These are phyloP conservation scores for Lipomyces chichibuensis DNA, from an alignment of 805 yeast species.

Conservation along the genomic window DNA sequence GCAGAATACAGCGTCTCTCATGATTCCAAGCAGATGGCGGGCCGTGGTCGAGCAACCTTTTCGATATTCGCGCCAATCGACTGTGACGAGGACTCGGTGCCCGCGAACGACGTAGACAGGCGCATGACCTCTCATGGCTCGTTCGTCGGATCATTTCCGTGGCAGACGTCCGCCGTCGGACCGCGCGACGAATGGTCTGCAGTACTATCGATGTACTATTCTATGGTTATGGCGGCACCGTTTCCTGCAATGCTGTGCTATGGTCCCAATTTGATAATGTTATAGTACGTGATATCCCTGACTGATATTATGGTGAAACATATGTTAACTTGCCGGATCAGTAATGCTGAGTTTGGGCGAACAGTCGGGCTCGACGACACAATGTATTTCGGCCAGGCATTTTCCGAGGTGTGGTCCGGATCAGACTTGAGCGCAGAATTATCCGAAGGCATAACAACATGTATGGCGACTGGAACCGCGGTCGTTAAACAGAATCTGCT, in stretches of 20 bases:
- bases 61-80: slow-evolving; percentile 18
- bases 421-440: slow-evolving; percentile 23
- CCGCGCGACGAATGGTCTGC: slow-evolving; percentile 23
- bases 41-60: slow-evolving; percentile 18
- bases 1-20: neutral
- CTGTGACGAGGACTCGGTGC: slow-evolving; percentile 8
- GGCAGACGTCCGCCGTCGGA: slow-evolving; percentile 21
- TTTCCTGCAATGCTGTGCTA: slow-evolving; percentile 30
- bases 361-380: slow-evolving; percentile 21
- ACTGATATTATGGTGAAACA: neutral
- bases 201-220: slow-evolving; percentile 12
- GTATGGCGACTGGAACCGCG: slow-evolving; percentile 17
- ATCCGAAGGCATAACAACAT: slow-evolving; percentile 23
- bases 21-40: neutral
- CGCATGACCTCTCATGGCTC: neutral
- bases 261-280: slow-evolving; percentile 21
- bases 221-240: slow-evolving; percentile 23
- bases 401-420: slow-evolving; percentile 25
- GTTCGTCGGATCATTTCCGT: slow-evolving; percentile 17
- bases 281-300: slow-evolving; percentile 20
- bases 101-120: neutral
- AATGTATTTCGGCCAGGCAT: slow-evolving; percentile 21
- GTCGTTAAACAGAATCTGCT: slow-evolving; percentile 21
- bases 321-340: slow-evolving; percentile 1
- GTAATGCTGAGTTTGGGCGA: slow-evolving; percentile 29